Evolutionary conservation across 768 basidiomycete genomes (phyloP).

Genomic region (Daedaleopsis nitida): DNA sequence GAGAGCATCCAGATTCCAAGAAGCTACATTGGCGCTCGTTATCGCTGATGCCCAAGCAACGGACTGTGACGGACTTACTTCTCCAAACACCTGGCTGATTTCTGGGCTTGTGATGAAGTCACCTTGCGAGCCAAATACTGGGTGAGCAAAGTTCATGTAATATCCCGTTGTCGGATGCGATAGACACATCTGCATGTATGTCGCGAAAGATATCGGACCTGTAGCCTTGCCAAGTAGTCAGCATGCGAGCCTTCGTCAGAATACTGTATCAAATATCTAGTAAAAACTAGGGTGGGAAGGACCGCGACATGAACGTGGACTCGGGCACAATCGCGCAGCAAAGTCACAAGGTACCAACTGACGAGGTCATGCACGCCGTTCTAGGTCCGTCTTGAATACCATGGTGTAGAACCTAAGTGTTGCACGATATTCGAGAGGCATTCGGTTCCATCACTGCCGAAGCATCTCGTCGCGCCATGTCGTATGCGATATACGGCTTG

Average conservation of each 20-base stretch:
- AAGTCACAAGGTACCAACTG: neutral
- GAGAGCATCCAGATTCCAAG: constrained; percentile 85
- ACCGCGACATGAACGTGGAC: neutral
- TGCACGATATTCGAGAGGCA: neutral
- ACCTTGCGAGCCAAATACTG: constrained; percentile 82
- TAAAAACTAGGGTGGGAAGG: neutral
- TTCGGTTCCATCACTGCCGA: too few species aligned
- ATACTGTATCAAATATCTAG: neutral
- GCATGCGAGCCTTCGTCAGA: neutral
- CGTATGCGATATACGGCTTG: too few species aligned
- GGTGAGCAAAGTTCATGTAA: constrained; percentile 74
- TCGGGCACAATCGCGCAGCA: neutral
- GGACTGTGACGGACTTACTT: constrained; percentile 56
- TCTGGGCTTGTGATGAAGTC: constrained; percentile 98
- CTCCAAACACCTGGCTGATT: constrained; percentile 94
- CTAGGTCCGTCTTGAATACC: neutral
- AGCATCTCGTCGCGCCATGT: too few species aligned
- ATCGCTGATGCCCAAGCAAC: constrained; percentile 27
- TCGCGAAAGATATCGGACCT: constrained; percentile 85
- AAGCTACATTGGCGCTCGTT: constrained; percentile 60
- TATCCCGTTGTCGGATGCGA: constrained; percentile 91
- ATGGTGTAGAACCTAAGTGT: neutral
- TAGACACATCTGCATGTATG: constrained; percentile 91
- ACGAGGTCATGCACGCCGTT: neutral
- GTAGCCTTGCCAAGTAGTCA: constrained; percentile 55